Evolutionary conservation across 768 basidiomycete genomes (phyloP).

Genomic region (Podaxis mareebaensis): DNA sequence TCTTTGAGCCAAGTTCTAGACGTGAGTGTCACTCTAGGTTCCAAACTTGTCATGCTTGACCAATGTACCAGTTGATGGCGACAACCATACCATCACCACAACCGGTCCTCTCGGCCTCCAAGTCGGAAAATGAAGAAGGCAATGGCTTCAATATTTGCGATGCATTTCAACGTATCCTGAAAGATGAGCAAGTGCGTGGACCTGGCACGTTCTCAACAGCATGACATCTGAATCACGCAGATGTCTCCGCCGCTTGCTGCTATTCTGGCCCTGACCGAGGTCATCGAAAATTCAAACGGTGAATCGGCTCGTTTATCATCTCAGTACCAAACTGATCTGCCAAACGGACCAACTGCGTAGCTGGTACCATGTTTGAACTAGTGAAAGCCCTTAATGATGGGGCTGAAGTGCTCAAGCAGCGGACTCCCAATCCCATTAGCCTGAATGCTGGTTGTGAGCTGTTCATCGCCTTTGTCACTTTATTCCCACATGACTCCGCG

Average conservation of each 20-base stretch:
- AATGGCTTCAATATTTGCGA: constrained; percentile 37
- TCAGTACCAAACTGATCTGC: not conserved
- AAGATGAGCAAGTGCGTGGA: constrained; percentile 57
- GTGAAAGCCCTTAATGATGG: constrained; percentile 80
- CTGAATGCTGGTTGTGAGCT: constrained; percentile 88
- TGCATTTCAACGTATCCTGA: constrained; percentile 62
- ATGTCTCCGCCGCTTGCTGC: constrained; percentile 86
- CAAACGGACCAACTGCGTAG: constrained; percentile 37
- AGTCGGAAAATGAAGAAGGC: constrained; percentile 10
- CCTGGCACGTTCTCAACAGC: constrained; percentile 6
- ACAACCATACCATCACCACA: constrained; percentile 16
- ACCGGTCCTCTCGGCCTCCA: constrained; percentile 18
- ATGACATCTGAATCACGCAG: constrained; percentile 35
- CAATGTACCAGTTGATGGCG: constrained; percentile 1
- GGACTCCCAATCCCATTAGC: constrained; percentile 78
- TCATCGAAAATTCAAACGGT: constrained; percentile 82
- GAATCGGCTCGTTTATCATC: constrained; percentile 21
- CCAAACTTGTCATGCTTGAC: not conserved
- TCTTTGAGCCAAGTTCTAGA: not conserved
- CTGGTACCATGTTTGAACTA: constrained; percentile 92
- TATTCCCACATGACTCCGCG: constrained; percentile 78
- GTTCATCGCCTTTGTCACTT: constrained; percentile 86
- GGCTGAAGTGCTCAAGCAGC: constrained; percentile 59
- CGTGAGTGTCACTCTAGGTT: not conserved
- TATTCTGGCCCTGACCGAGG: constrained; percentile 79